Percentiles rank a stretch among this genome's conserved stretches.
These are phyloP conservation scores for Phaffomyces antillensis DNA, from an alignment of 805 yeast species.

Conservation along the genomic window DNA sequence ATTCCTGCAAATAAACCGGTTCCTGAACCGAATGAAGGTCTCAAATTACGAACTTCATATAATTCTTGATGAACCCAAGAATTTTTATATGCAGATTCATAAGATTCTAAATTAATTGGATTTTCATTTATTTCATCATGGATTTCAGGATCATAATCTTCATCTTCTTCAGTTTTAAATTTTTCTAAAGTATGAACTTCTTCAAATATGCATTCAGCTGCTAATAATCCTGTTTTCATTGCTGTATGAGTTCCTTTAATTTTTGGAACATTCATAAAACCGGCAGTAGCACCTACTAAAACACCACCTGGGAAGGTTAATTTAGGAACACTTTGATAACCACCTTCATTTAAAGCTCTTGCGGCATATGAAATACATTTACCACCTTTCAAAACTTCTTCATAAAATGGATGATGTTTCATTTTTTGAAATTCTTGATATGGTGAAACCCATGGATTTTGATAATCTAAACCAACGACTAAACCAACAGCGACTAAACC, in stretches of 20 bases:
- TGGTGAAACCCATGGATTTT: constrained; percentile 92
- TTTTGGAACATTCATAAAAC: constrained; percentile 95
- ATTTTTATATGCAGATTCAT: constrained; percentile 55
- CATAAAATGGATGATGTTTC: constrained; percentile 87
- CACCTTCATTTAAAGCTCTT: constrained; percentile 96
- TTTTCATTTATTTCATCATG: constrained; percentile 33
- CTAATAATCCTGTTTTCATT: constrained; percentile 90
- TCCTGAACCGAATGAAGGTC: constrained; percentile 81
- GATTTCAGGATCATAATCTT: constrained; percentile 33
- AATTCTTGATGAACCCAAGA: constrained; percentile 90
- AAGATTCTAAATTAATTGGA: constrained; percentile 46
- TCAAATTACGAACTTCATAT: constrained; percentile 75
- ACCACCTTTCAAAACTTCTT: constrained; percentile 73
- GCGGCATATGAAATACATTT: constrained; percentile 93
- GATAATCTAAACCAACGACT: constrained; percentile 92
- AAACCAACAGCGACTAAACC: constrained; percentile 86
- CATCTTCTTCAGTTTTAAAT: constrained; percentile 34
- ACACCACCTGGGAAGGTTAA: constrained; percentile 95
- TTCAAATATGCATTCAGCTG: constrained; percentile 76
- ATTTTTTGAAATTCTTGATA: constrained; percentile 91
- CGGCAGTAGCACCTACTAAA: constrained; percentile 92
- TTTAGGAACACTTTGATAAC: constrained; percentile 86
- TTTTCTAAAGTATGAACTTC: constrained; percentile 39
- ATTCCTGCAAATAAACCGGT: constrained; percentile 81
- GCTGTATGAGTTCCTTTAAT: constrained; percentile 98